Base-by-base conservation (phyloP, 768 basidiomycete species). In the Kwoniella sp. region DNA sequence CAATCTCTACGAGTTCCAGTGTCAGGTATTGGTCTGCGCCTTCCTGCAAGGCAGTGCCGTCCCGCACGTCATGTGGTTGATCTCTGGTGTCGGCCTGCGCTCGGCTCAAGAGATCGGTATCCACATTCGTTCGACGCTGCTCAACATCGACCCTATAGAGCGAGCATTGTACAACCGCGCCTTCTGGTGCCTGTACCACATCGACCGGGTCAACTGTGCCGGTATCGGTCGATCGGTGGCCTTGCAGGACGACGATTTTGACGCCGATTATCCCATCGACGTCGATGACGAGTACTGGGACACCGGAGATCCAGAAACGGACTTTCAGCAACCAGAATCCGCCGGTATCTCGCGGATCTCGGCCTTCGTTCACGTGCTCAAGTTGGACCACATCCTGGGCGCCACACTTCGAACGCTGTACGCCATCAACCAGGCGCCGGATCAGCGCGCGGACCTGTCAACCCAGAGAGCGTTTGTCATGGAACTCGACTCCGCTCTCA, bases 271-370 rank as follows among this genome's bases (percentile, higher is more conserved):
- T 11, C 83, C 84, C 1, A 73, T 83, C 5, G 87, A 89, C 70
- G 84, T 89, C 12, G 87, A 92, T 59, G 85, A 87, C 58, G 84
- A 85, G 66, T 88, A 83, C 66, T 91, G 87, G 88, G 79, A 82
- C 15, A 74, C 74, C 76, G 25, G 83, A 56, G 65, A 76, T 57
- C 81, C 81, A 0, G 75, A 78, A 2, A 76, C 79, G 33, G 79
- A 78, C 15, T 87, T 85, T 71, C 76, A 80, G 46, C 87, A 88
- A 65, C 87, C 87, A 1, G 62, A 74, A 6, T 78, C 76, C 7
- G 62, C 57, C 20, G 61, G 63, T 17, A 32, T 63, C 15, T 62
- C 68, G 6, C 69, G 67, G 2, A 75, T 86, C 3, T 61, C 82
- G 1, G 83, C 78, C 56, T 84, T 85, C 68, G 80, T 80, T 46